phyloP scores from a whole-genome alignment of 2,329 filamentous ascomycete genomes.

The Hypoxylon sp. region DNA sequence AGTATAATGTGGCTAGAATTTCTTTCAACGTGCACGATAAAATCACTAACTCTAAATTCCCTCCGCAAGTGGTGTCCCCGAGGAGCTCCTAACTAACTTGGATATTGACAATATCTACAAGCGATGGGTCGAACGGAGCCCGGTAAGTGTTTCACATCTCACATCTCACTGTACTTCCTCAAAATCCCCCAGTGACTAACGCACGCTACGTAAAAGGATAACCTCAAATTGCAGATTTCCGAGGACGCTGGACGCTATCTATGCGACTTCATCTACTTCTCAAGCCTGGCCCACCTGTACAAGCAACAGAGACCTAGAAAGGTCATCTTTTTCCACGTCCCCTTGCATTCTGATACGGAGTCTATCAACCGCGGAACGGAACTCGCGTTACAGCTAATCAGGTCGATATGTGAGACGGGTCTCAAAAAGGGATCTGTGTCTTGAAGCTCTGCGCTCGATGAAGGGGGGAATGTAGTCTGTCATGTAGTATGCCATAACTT shows the following conservation, averaged over 20 bases:
- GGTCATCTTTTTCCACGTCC: constrained; percentile 81
- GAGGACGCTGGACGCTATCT: constrained; percentile 80
- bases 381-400: constrained; percentile 68
- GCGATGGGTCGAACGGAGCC: constrained; percentile 67
- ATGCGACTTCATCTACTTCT: constrained; percentile 85
- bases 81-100: constrained; percentile 70
- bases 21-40: neutral
- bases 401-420: constrained; percentile 66
- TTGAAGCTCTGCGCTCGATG: neutral
- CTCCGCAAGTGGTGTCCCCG: constrained; percentile 59
- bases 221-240: constrained; percentile 70
- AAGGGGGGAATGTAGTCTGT: neutral
- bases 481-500: constrained; percentile 1
- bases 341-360: constrained; percentile 68
- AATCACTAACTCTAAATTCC: neutral
- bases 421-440: constrained; percentile 24
- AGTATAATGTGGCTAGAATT: neutral
- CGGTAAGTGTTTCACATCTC: constrained; percentile 57
- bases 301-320: constrained; percentile 63
- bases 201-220: constrained; percentile 17
- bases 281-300: constrained; percentile 72
- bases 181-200: constrained; percentile 30
- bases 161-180: neutral
- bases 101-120: constrained; percentile 69
- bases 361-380: constrained; percentile 65